Percentiles rank a stretch among this genome's conserved stretches.
These are phyloP conservation scores for Vitis riparia DNA, from an alignment of 164 flowering plant species.

Conservation along the genomic window DNA sequence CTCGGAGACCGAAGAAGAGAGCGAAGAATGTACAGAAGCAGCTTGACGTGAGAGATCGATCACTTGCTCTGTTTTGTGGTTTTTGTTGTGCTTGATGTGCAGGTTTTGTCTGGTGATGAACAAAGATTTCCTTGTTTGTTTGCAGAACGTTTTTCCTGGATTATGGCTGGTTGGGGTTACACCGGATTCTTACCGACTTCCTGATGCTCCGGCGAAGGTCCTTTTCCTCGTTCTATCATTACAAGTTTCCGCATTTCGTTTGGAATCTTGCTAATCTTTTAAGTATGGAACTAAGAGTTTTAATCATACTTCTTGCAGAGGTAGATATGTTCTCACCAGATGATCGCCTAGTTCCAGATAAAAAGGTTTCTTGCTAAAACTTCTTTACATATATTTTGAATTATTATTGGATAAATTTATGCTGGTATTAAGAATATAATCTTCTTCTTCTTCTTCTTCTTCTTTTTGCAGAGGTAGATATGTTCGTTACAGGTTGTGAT, in stretches of 20 bases:
- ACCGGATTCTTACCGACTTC: constrained; percentile 34
- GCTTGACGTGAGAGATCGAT: constrained; percentile 42
- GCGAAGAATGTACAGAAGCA: constrained; percentile 55
- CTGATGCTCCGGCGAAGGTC: constrained; percentile 42
- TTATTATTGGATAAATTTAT: too few relatives aligned
- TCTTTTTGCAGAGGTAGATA: constrained; percentile 5
- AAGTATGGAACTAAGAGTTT: too few relatives aligned
- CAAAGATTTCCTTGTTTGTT: background rate
- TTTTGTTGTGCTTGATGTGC: too few relatives aligned
- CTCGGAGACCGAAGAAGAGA: constrained; percentile 56
- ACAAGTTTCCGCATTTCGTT: background rate
- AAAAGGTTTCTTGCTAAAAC: background rate
- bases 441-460: background rate
- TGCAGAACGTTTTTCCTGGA: constrained; percentile 46
- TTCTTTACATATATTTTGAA: too few relatives aligned
- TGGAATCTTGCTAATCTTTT: too few relatives aligned
- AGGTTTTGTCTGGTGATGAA: background rate
- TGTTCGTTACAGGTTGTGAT: background rate
- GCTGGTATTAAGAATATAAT: too few relatives aligned
- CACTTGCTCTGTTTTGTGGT: background rate
- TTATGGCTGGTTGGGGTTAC: constrained; percentile 37
- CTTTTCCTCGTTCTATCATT: background rate
- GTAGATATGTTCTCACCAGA: constrained; percentile 8
- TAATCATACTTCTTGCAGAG: constrained; percentile 23
- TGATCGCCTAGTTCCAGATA: background rate